Base-by-base conservation (phyloP, 2,329 filamentous ascomycete species). In the Orbilia oligospora region DNA sequence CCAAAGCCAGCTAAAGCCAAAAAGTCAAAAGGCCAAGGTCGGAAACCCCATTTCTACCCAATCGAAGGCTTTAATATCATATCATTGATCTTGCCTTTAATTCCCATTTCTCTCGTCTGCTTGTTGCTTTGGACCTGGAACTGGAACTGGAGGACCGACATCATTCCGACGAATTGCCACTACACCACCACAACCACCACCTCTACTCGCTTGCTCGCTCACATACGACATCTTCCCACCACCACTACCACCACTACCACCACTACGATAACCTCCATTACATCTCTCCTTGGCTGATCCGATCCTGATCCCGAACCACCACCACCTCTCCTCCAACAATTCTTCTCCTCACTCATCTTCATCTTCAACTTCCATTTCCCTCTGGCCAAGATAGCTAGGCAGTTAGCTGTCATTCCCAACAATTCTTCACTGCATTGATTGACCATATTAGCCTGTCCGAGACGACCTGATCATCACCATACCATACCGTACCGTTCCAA, bases 151-250 rank as follows among this genome's bases (percentile, higher is more conserved):
- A 46, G 38, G 58, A 63, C 72, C 66, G 72, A 76, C 72, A 66
- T 76, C 66, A 70, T 71, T 76, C 72, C 72, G 72, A 71, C 72
- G 72, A 67, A 58, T 76, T 76, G 72, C 72, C 72, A 76, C 72
- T 64, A 22, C 66, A 44, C 30, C 66, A 48, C 67, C 63, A 20
- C 41, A n/a, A 36, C 20, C 36, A 58, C n/a, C 16, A 10, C 46
- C 30, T 20, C 12, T 44, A 18, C 48, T 20, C 8, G 18, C 16
- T 20, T 30, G 6, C 27, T 30, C 6, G 6, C 27, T 3, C 27
- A 30, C 27, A 30, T 30, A 30, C 27, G 27, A 30, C 27, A 30
- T 30, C 3, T 6, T 30, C 3, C 27, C 27, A 46, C 8, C 5
- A 46, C 41, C 41, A 46, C 41, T 8, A 18, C 16, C 41, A 14